phyloP scores from a whole-genome alignment of 2,329 filamentous ascomycete genomes.

The Aspergillus puulaauensis region DNA sequence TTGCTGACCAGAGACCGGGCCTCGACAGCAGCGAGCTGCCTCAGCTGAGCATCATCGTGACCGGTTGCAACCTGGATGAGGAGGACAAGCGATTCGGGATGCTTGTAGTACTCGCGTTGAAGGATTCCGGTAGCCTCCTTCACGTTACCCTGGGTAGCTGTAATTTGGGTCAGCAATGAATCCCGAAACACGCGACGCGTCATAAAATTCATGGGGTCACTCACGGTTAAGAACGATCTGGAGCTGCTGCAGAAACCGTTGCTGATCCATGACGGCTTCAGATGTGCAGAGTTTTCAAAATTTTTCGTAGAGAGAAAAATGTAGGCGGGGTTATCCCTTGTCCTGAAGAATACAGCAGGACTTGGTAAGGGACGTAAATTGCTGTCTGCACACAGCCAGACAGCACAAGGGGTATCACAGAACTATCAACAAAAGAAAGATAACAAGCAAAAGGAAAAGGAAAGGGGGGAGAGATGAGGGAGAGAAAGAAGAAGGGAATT shows the following conservation, averaged over 20 bases:
- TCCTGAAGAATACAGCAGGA: constrained; percentile 13
- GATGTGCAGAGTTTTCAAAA: neutral
- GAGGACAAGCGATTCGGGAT: constrained; percentile 78
- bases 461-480: constrained; percentile 17
- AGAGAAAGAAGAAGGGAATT: constrained; percentile 19
- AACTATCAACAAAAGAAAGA: constrained; percentile 26
- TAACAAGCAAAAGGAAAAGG: constrained; percentile 21
- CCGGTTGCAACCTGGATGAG: constrained; percentile 86
- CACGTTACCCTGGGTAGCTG: constrained; percentile 84
- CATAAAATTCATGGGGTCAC: constrained; percentile 36
- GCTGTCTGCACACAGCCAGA: constrained; percentile 32
- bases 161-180: constrained; percentile 17
- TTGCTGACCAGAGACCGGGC: constrained; percentile 76
- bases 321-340: constrained; percentile 17
- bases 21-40: constrained; percentile 91
- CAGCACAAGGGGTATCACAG: constrained; percentile 35
- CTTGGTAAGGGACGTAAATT: constrained; percentile 22
- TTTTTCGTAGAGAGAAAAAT: constrained; percentile 7
- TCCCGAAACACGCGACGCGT: neutral
- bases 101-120: constrained; percentile 89
- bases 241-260: constrained; percentile 82
- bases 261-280: constrained; percentile 65
- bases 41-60: constrained; percentile 68
- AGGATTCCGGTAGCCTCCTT: constrained; percentile 87
- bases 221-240: constrained; percentile 84